A percentile compares a stretch with the other conserved stretches of the same genome.
phyloP scores from a whole-genome alignment of 306 rosid species.

The Casuarina cunninghamiana region DNA sequence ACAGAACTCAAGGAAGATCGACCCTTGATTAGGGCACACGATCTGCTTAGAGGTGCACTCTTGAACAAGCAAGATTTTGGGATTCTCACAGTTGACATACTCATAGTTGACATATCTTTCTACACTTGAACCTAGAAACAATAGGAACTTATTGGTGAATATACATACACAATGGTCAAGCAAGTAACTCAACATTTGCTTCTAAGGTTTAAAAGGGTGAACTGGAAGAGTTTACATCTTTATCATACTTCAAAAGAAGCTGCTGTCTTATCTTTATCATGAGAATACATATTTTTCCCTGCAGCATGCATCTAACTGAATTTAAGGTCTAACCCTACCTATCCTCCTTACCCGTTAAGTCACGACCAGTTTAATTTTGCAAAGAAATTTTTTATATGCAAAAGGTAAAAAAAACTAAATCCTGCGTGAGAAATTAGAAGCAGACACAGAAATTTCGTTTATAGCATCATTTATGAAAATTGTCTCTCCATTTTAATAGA shows the following conservation, averaged over 20 bases:
- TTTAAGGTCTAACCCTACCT: too few relatives aligned
- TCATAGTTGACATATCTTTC: conserved; percentile 36
- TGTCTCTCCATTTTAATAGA: not conserved
- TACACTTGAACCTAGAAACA: conserved; percentile 25
- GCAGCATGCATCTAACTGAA: too few relatives aligned
- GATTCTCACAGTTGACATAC: conserved; percentile 39
- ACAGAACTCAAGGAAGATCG: conserved; percentile 37
- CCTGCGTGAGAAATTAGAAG: not conserved
- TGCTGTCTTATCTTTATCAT: too few relatives aligned
- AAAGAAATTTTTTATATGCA: not conserved
- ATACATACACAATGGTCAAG: not conserved
- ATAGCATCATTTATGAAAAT: not conserved
- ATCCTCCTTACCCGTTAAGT: too few relatives aligned
- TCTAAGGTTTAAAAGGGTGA: not conserved
- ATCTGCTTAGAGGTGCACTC: conserved; percentile 22
- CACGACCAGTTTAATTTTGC: not conserved
- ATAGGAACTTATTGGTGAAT: not conserved
- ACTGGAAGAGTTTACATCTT: not conserved
- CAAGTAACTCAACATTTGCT: not conserved
- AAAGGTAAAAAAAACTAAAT: not conserved
- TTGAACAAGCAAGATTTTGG: conserved; percentile 33
- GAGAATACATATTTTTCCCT: too few relatives aligned
- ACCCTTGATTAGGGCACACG: conserved; percentile 33
- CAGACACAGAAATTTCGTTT: not conserved
- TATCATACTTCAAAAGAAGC: not conserved